Evolutionary conservation across 2,329 filamentous ascomycete species (phyloP), one percentile per base, ranked within the genome.

Genomic region (Colletotrichum noveboracense): DNA sequence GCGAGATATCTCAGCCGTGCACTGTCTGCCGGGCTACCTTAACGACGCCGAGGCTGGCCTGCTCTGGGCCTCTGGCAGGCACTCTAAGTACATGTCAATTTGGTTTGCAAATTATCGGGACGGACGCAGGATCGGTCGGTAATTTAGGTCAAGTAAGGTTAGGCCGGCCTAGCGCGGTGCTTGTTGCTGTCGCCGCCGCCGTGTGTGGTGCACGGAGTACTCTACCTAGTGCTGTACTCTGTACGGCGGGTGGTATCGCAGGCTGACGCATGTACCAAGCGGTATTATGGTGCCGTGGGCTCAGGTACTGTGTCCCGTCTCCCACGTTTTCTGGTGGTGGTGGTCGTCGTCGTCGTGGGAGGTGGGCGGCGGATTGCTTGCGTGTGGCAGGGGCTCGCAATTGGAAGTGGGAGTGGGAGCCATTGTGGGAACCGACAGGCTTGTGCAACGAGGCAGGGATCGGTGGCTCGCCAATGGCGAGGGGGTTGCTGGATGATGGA

Each of bases 401-500:
- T 61, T 74, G 70, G 66, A 43, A 43, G 65, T 70, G 71, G 55
- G 52, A 24, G 65, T 75, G 58, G 52, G 65, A 70, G 66, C 74
- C 30, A 77, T 55, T 16, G 76, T 77, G 70, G 76, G 74, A 77
- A 75, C 71, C 58, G 64, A 68, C 74, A 76, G 74, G 74, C 74
- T 68, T 74, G 76, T 77, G 67, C 71, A 65, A 76, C 67, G 62
- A 67, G 32, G 60, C 74, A 70, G 21, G 66, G 74, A 70, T 74
- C 36, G 36, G 7, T 55, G 65, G 52, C 30, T 34, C 66, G 66
- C 65, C 60, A 73, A 56, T 62, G 24, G 30, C 67, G 55, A 58
- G 26, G 67, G 24, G 24, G 24, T 60, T 69, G 67, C 55, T 62
- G 34, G 30, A 61, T 52, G 32, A 70, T 70, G 68, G 68, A 65